These are phyloP conservation scores for Pseudoneurospora amorphoporcata DNA, from an alignment of 495 filamentous ascomycete species.

Conservation along the genomic window DNA sequence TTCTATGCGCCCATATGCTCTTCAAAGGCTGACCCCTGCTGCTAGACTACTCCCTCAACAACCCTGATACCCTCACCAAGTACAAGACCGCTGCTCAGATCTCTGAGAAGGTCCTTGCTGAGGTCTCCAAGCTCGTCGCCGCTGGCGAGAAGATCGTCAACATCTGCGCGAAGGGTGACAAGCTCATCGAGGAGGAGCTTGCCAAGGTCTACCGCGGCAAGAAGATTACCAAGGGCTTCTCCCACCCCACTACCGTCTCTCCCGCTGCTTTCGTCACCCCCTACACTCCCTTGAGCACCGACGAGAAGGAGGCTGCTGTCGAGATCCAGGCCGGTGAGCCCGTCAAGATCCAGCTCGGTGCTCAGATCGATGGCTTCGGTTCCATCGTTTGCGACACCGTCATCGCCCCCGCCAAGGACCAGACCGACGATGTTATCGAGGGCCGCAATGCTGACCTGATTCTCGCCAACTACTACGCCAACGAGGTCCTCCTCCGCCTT, in stretches of 20 bases:
- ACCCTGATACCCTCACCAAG: constrained; percentile 96
- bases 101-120: constrained; percentile 86
- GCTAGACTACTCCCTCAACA: constrained; percentile 85
- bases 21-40: constrained; percentile 3
- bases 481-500: constrained; percentile 83
- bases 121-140: constrained; percentile 68
- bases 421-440: constrained; percentile 46
- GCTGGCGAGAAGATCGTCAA: constrained; percentile 85
- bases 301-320: constrained; percentile 69
- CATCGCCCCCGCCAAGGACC: constrained; percentile 51
- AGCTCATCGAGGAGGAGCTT: constrained; percentile 86
- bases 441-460: constrained; percentile 78
- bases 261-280: constrained; percentile 91
- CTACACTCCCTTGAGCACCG: constrained; percentile 82
- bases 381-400: constrained; percentile 94
- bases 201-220: constrained; percentile 97
- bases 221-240: constrained; percentile 86
- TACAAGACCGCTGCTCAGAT: constrained; percentile 94
- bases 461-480: constrained; percentile 86
- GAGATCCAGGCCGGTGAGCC: constrained; percentile 73
- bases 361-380: constrained; percentile 95
- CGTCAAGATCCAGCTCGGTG: constrained; percentile 93
- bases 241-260: constrained; percentile 92
- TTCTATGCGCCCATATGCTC: neutral
- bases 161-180: constrained; percentile 91